Conservation (phyloP, 257 asterid genomes). For the Salvia splendens region DNA sequence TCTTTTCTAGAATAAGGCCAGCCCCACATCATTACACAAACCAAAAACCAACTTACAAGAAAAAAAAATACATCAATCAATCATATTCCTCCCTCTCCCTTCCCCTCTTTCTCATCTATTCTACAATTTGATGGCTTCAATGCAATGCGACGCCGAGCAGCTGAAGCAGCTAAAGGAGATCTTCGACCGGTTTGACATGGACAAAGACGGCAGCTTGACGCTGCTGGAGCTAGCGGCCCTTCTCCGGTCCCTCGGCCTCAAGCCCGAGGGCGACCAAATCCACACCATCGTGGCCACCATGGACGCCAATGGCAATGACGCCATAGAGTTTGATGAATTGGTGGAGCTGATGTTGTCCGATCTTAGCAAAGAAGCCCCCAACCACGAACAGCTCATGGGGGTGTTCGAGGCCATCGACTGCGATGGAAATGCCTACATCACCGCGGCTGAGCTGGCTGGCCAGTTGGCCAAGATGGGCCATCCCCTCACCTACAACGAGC, state of each 20-base stretch:
- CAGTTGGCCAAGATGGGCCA: slow-evolving; percentile 94
- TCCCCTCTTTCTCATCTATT: neutral
- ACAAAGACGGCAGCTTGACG: slow-evolving; percentile 87
- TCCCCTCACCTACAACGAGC: slow-evolving; percentile 73
- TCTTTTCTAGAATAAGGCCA: slow-evolving; percentile 16
- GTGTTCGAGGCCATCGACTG: slow-evolving; percentile 77
- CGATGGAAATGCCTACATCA: slow-evolving; percentile 80
- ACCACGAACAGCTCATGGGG: slow-evolving; percentile 69
- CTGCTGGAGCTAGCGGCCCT: slow-evolving; percentile 81
- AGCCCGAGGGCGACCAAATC: slow-evolving; percentile 77
- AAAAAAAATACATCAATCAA: slow-evolving; percentile 4
- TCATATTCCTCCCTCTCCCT: neutral
- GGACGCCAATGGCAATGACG: slow-evolving; percentile 82
- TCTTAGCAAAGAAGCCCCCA: slow-evolving; percentile 52
- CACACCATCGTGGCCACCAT: slow-evolving; percentile 58
- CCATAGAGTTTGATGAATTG: slow-evolving; percentile 78
- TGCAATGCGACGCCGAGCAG: slow-evolving; percentile 46
- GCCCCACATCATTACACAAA: slow-evolving; percentile 30
- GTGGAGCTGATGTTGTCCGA: slow-evolving; percentile 59
- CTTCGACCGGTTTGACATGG: slow-evolving; percentile 86
- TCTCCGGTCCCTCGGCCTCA: slow-evolving; percentile 75
- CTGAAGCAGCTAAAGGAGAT: slow-evolving; percentile 61
- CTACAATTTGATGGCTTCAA: slow-evolving; percentile 36
- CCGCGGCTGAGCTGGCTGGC: slow-evolving; percentile 83
- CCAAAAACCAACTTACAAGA: neutral